Evolutionary conservation across 257 asterid genomes (phyloP).

Genomic region (Paraleonurus japonicus): DNA sequence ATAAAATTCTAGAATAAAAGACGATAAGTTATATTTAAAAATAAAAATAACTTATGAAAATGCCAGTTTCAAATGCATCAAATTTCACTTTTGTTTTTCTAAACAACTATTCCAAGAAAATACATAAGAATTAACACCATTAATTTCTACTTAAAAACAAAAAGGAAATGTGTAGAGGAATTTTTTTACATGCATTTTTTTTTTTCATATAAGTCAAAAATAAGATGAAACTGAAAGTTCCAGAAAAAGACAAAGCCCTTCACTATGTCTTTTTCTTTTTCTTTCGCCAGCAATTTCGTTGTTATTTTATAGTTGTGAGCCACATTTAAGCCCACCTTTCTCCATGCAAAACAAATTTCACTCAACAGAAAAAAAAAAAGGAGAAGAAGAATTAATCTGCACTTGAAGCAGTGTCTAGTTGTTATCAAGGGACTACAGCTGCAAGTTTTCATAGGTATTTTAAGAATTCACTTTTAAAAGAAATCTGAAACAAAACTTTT

Average conservation of each 20-base stretch:
- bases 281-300: constrained; percentile 18
- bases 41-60: too few relatives aligned
- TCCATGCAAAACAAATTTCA: not conserved
- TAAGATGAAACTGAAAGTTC: constrained; percentile 21
- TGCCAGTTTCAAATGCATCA: too few relatives aligned
- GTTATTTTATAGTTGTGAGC: constrained; percentile 14
- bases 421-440: not conserved
- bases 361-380: not conserved
- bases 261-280: constrained; percentile 19
- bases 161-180: too few relatives aligned
- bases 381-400: not conserved
- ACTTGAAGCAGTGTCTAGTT: not conserved
- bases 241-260: constrained; percentile 10
- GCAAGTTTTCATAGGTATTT: constrained; percentile 10
- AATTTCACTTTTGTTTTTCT: too few relatives aligned
- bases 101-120: too few relatives aligned
- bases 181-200: too few relatives aligned
- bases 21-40: too few relatives aligned
- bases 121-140: too few relatives aligned
- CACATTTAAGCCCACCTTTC: constrained; percentile 26
- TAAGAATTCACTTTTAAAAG: not conserved
- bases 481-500: not conserved
- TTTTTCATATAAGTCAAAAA: not conserved
- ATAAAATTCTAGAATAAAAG: too few relatives aligned
- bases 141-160: too few relatives aligned